Percentiles rank a stretch among this genome's conserved stretches.
Conservation (phyloP, 1,284 basidiomycete species). For the Mycena citricolor region DNA sequence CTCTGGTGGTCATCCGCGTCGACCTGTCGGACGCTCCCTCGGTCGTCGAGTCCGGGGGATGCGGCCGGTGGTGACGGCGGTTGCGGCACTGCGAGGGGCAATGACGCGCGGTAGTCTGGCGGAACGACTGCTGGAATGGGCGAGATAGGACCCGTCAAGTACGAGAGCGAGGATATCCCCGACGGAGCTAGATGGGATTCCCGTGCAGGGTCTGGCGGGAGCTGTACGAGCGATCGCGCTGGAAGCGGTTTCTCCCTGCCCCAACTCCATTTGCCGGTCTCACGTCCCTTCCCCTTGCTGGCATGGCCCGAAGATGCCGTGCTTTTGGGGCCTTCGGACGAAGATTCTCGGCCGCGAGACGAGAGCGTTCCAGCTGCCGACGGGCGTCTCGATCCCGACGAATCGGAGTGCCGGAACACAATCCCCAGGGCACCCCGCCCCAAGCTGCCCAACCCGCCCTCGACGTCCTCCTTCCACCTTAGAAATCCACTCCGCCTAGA, state of each 20-base stretch:
- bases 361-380: slow-evolving; percentile 22
- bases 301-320: slow-evolving; percentile 16
- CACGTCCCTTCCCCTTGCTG: slow-evolving; percentile 36
- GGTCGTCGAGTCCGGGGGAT: slow-evolving; percentile 26
- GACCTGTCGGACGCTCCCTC: slow-evolving; percentile 34
- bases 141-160: slow-evolving; percentile 29
- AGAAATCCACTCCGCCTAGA: slow-evolving; percentile 37
- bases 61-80: slow-evolving; percentile 2
- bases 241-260: slow-evolving; percentile 32
- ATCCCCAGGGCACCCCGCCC: slow-evolving; percentile 33
- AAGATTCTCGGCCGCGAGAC: slow-evolving; percentile 13
- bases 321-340: slow-evolving; percentile 29
- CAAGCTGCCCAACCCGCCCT: slow-evolving; percentile 32
- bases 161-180: slow-evolving; percentile 33
- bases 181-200: slow-evolving; percentile 19
- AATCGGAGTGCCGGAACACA: slow-evolving; percentile 40
- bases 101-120: slow-evolving; percentile 13
- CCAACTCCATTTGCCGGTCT: slow-evolving; percentile 26
- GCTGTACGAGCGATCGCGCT: slow-evolving; percentile 35
- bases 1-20: slow-evolving; percentile 36
- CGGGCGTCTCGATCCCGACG: slow-evolving; percentile 29
- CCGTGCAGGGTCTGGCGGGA: slow-evolving; percentile 26
- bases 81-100: slow-evolving; percentile 5
- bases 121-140: slow-evolving; percentile 17
- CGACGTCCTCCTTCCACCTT: slow-evolving; percentile 43